Base-by-base conservation (phyloP, 208 protist species). In the Borovskyia barvae region DNA sequence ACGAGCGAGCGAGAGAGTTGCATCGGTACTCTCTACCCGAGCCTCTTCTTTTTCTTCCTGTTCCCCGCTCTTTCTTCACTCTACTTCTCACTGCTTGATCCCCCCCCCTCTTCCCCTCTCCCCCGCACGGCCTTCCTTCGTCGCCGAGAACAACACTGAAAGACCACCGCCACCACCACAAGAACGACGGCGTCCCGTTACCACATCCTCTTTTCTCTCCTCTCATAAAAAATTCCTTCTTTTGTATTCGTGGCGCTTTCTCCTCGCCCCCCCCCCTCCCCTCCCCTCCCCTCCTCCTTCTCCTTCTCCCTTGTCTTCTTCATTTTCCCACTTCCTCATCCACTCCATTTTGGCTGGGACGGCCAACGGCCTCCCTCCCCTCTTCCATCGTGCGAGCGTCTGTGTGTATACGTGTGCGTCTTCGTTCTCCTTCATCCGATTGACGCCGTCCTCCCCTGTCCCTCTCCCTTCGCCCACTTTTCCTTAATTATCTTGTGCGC, bases 21-120 rank as follows among this genome's bases (percentile, higher is more conserved):
- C 14, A 39, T 39, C 14, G 8, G 11, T 39, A 39, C 14, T 39
- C 14, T 5, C 5, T 17, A 17, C 35, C 12, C 17, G 20, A 20
- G 17, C 55, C 43, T 60, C 19, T 25, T 29, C 26, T 40, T 45
- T 45, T 55, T 52, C 37, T 37, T 59, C 54, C 17, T 52, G 14
- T 25, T 35, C 46, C 20, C 47, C 24, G 41, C 35, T 28, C 15
- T 15, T 12, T 26, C 24, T 52, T 15, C n/a, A 17, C 8, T 55
- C n/a, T 55, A 17, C 35, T 41, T 12, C 32, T 35, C 15, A 24
- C 37, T 29, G 2, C 15, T 25, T 17, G 28, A 28, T 22, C 0
- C 37, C 11, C 3, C 25, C 36, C 32, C 12, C 42, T 52, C 32
- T 52, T 52, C 7, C 32, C 22, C 24, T 5, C 40, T 45, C 8